Conservation (phyloP, 805 yeast genomes). For the Starmerella geochares region DNA sequence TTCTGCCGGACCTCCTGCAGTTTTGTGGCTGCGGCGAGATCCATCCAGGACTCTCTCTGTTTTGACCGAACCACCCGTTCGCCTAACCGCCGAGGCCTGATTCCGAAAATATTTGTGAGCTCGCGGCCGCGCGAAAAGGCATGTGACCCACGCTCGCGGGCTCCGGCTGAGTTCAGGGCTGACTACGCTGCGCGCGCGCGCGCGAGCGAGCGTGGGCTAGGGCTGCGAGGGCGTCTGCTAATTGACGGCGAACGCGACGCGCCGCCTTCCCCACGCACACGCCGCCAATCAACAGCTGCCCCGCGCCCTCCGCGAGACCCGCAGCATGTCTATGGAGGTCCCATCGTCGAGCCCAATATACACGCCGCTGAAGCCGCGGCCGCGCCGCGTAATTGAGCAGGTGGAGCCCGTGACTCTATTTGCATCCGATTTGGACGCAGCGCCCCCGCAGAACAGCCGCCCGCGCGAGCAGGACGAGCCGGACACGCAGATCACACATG, state of each 20-base stretch:
- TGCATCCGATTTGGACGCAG: background rate
- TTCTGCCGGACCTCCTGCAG: constrained; percentile 14
- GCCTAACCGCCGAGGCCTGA: constrained; percentile 4
- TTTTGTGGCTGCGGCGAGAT: constrained; percentile 15
- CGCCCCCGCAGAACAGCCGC: too few species aligned
- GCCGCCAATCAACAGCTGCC: too few species aligned
- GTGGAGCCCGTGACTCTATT: background rate
- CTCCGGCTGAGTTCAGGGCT: too few species aligned
- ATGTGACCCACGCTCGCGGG: too few species aligned
- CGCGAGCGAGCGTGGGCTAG: too few species aligned
- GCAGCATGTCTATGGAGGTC: constrained; percentile 25
- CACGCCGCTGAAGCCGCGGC: constrained; percentile 22
- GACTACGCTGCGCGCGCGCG: too few species aligned
- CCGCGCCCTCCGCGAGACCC: too few species aligned
- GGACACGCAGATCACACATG: background rate
- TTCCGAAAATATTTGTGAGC: background rate
- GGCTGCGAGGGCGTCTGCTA: too few species aligned
- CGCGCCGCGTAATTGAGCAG: background rate
- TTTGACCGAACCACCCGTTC: background rate
- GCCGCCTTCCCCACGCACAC: too few species aligned
- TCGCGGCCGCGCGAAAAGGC: too few species aligned
- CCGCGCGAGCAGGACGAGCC: background rate
- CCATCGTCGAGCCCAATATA: constrained; percentile 28
- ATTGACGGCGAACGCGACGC: background rate
- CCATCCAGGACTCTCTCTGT: constrained; percentile 5